Evolutionary conservation across 768 basidiomycete genomes (phyloP), one percentile per base, ranked within the genome.

Genomic region (Mycena rebaudengoi): DNA sequence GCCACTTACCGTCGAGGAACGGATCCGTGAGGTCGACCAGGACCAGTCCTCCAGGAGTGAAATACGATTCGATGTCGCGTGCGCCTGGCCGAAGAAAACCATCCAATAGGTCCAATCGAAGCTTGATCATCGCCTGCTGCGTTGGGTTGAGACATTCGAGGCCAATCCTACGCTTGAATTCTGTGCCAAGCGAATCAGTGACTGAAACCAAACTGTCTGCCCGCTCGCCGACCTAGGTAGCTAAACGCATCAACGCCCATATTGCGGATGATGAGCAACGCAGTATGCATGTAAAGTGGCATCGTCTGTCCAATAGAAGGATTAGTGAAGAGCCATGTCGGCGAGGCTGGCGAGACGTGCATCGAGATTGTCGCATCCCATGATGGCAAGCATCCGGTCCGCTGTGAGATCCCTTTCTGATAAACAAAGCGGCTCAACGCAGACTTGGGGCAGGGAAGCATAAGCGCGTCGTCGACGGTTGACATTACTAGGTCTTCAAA

Each of bases 361-460:
- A 39, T 60, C 64, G 18, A 54, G 50, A 30, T 67, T 52, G 18
- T 67, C 58, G 35, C 57, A 72, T 0, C 84, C 83, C 85, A 86
- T 86, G 78, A 86, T 82, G 1, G 84, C 82, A 14, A 86, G 59
- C 59, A 86, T 83, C 4, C 83, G 82, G 14, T 61, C n/a, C n/a
- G n/a, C n/a, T n/a, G n/a, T n/a, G n/a, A n/a, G n/a, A n/a, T n/a
- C n/a, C n/a, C n/a, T n/a, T 50, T 83, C 78, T 10, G 72, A 72
- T 37, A 86, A 75, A 4, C 78, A 67, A 20, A 86, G 64, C 0
- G 83, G 82, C 20, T 78, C 73, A 0, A 86, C 83, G 0, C 54
- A 67, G 7, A 86, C 70, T 21, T 74, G 69, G 0, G 64, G 30
- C 18, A 65, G 39, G 16, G 26, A 14, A 25, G 64, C 48, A 25